Conservation (phyloP, 2,329 filamentous ascomycete genomes). For the Chaetomiaceae sp. region DNA sequence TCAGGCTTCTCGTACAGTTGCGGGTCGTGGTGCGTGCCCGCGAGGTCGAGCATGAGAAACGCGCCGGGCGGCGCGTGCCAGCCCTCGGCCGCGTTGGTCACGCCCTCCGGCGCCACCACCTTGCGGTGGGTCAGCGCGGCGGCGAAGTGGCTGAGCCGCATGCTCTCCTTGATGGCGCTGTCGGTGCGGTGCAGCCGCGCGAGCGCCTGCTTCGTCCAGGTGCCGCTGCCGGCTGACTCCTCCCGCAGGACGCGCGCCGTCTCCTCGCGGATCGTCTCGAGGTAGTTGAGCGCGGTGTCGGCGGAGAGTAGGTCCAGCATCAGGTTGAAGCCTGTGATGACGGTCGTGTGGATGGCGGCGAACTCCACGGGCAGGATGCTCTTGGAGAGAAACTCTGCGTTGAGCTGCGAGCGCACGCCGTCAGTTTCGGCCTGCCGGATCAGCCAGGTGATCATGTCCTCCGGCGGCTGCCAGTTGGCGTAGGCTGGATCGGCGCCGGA, state of each 20-base stretch:
- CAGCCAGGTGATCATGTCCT: slow-evolving; percentile 54
- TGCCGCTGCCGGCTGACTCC: slow-evolving; percentile 21
- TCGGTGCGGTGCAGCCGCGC: slow-evolving; percentile 40
- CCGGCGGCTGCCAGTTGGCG: slow-evolving; percentile 39
- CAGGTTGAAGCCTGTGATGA: slow-evolving; percentile 42
- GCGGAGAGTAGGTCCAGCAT: slow-evolving; percentile 42
- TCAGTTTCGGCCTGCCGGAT: slow-evolving; percentile 46
- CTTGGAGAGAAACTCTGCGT: slow-evolving; percentile 43
- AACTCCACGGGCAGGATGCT: slow-evolving; percentile 51
- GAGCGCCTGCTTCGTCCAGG: slow-evolving; percentile 43
- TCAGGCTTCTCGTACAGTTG: slow-evolving; percentile 37
- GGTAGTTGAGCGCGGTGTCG: slow-evolving; percentile 28
- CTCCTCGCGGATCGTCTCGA: slow-evolving; percentile 40
- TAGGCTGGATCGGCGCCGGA: slow-evolving; percentile 33
- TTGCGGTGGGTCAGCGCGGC: slow-evolving; percentile 41
- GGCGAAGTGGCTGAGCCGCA: slow-evolving; percentile 43
- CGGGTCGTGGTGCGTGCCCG: slow-evolving; percentile 41
- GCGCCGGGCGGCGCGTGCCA: slow-evolving; percentile 40
- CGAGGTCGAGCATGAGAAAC: slow-evolving; percentile 38
- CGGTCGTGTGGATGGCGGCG: slow-evolving; percentile 53
- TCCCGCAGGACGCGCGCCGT: slow-evolving; percentile 30
- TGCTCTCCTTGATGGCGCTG: slow-evolving; percentile 48
- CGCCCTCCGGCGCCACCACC: slow-evolving; percentile 34
- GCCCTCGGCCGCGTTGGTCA: slow-evolving; percentile 36
- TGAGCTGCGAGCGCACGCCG: slow-evolving; percentile 36